A percentile compares a stretch with the other conserved stretches of the same genome.
These are phyloP conservation scores for Psidium friedrichsthalianum DNA, from an alignment of 345 rosid species.

Conservation along the genomic window DNA sequence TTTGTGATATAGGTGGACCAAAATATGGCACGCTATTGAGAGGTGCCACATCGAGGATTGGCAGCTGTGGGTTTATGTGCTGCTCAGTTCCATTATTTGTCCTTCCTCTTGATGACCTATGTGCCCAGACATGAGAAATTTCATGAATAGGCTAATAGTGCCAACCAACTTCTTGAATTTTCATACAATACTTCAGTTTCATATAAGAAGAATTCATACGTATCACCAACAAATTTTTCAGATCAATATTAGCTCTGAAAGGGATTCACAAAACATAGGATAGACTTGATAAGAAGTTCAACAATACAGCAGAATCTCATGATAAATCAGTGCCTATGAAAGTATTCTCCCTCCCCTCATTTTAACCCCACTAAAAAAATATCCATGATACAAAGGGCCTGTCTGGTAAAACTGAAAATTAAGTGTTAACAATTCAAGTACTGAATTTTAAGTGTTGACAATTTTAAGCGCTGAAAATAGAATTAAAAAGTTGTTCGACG, in stretches of 20 bases:
- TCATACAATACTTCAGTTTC: background rate
- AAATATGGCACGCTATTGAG: constrained; percentile 58
- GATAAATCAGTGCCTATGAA: background rate
- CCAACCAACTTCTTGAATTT: background rate
- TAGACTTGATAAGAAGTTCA: background rate
- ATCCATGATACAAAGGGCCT: background rate
- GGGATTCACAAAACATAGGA: background rate
- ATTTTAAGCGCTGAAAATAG: background rate
- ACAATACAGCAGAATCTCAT: background rate
- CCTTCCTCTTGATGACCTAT: constrained; percentile 12
- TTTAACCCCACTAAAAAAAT: background rate
- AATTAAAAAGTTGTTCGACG: background rate
- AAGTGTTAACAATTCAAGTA: background rate
- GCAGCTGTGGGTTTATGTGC: constrained; percentile 14
- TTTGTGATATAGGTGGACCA: constrained; percentile 23
- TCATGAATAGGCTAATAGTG: background rate
- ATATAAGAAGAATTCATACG: background rate
- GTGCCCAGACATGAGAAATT: background rate
- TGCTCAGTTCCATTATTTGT: constrained; percentile 10
- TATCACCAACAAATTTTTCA: background rate
- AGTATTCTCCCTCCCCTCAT: background rate
- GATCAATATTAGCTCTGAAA: background rate
- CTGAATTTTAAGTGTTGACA: background rate
- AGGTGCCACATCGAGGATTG: constrained; percentile 41
- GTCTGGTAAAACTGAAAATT: background rate